Evolutionary conservation across 176 grass and related monocot genomes (phyloP).

Genomic region (Metroxylon sagu): DNA sequence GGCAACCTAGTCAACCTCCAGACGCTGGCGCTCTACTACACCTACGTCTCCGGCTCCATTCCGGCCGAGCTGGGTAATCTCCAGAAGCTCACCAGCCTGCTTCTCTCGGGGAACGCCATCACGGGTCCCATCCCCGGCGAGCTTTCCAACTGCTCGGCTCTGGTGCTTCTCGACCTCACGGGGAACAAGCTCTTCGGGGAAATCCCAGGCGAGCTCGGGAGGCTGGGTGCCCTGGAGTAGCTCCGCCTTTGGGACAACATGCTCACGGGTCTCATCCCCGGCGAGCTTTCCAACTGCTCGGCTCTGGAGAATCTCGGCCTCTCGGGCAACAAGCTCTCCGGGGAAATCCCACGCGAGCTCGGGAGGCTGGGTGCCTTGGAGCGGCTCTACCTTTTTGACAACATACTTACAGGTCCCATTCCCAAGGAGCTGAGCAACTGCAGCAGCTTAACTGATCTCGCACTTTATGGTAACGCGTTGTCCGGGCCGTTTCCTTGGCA

Average conservation of each 20-base stretch:
- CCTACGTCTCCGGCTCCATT: constrained; percentile 51
- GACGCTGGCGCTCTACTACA: constrained; percentile 72
- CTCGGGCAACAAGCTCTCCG: constrained; percentile 56
- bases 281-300: constrained; percentile 65
- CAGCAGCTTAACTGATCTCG: constrained; percentile 68
- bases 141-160: constrained; percentile 57
- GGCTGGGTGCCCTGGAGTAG: constrained; percentile 52
- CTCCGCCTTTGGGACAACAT: constrained; percentile 78
- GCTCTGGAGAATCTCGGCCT: constrained; percentile 66
- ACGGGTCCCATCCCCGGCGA: constrained; percentile 51
- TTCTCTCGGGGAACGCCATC: constrained; percentile 71
- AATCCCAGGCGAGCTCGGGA: constrained; percentile 49
- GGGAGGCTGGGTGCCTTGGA: constrained; percentile 49
- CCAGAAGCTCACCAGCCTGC: constrained; percentile 78
- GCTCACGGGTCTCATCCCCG: constrained; percentile 50
- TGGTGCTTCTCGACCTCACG: constrained; percentile 74
- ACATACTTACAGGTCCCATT: constrained; percentile 52
- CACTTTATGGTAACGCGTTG: constrained; percentile 70
- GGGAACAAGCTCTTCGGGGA: constrained; percentile 60
- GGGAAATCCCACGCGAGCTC: constrained; percentile 51
- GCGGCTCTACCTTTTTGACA: constrained; percentile 83
- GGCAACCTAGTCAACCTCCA: constrained; percentile 77
- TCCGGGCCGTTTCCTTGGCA: constrained; percentile 44
- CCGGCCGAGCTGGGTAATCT: constrained; percentile 59
- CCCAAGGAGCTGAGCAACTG: constrained; percentile 56